These are phyloP conservation scores for Mycena leptocephala DNA, from an alignment of 768 basidiomycete species.

Conservation along the genomic window DNA sequence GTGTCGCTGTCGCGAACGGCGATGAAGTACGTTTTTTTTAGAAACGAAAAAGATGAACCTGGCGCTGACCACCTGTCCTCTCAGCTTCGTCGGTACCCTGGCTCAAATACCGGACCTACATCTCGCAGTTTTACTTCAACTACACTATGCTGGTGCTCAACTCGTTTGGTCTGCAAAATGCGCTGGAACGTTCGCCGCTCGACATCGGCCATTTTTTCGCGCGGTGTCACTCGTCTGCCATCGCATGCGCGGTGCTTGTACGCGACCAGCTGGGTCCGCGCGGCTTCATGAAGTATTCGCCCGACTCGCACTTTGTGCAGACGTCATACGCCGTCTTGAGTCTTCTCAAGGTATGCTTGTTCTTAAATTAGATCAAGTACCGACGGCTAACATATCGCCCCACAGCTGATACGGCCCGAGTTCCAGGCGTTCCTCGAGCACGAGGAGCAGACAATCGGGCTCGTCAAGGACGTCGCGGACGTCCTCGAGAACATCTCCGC, in stretches of 20 bases:
- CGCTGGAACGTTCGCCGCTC: conserved; percentile 83
- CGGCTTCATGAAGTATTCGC: conserved; percentile 86
- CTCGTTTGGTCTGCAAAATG: conserved; percentile 97
- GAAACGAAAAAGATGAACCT: too few relatives aligned
- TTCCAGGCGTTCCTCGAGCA: conserved; percentile 84
- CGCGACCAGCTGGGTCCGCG: conserved; percentile 85
- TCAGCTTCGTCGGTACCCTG: conserved; percentile 46
- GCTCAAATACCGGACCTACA: conserved; percentile 64
- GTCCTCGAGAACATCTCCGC: conserved; percentile 85
- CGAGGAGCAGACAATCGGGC: conserved; percentile 78
- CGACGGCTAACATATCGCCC: neutral
- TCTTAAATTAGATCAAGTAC: neutral
- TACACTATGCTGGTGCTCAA: conserved; percentile 93
- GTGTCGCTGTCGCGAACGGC: conserved; percentile 41
- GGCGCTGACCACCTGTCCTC: neutral
- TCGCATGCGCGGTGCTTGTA: conserved; percentile 78
- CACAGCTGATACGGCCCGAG: conserved; percentile 86
- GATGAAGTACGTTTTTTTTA: conserved; percentile 37
- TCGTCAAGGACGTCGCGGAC: conserved; percentile 88
- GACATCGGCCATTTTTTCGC: conserved; percentile 91
- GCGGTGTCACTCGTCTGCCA: conserved; percentile 82
- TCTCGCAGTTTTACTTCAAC: conserved; percentile 85
- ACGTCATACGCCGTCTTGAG: conserved; percentile 94
- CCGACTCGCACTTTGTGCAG: conserved; percentile 94
- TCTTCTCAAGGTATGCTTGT: conserved; percentile 83